Evolutionary conservation across 177 flowering plant genomes (phyloP).

Genomic region (Vitis hybrid): DNA sequence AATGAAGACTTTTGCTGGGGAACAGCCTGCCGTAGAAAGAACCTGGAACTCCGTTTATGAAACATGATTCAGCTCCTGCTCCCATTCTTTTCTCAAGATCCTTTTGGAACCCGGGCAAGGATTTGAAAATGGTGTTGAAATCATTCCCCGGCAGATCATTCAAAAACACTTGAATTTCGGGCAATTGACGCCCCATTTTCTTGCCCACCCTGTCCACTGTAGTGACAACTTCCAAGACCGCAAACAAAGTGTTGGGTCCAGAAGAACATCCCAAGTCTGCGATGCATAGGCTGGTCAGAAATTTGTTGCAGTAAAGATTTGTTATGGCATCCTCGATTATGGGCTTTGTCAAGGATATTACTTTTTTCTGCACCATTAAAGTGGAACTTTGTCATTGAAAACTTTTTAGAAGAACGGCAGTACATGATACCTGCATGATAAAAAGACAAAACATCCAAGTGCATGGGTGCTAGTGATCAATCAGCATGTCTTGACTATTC

Average conservation of each 20-base stretch:
- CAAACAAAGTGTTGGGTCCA: slow-evolving; percentile 25
- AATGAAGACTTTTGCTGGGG: slow-evolving; percentile 17
- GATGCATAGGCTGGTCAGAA: slow-evolving; percentile 6
- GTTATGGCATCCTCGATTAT: slow-evolving; percentile 21
- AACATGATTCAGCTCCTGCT: slow-evolving; percentile 10
- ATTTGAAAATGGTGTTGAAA: slow-evolving; percentile 26
- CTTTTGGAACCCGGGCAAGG: slow-evolving; percentile 9
- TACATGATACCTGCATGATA: neutral
- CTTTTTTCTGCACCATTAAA: slow-evolving; percentile 17
- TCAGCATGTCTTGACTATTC: no score
- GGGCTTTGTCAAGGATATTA: slow-evolving; percentile 20
- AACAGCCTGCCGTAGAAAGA: slow-evolving; percentile 27
- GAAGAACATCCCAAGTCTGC: slow-evolving; percentile 39
- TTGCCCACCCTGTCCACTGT: neutral
- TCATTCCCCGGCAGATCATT: slow-evolving; percentile 33
- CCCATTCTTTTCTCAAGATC: slow-evolving; percentile 2
- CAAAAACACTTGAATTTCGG: slow-evolving; percentile 20
- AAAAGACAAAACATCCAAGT: no score
- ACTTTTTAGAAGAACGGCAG: no score
- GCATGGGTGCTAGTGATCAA: no score
- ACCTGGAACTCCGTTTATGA: slow-evolving; percentile 23
- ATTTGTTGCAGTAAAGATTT: slow-evolving; percentile 8
- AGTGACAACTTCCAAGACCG: slow-evolving; percentile 13
- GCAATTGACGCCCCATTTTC: neutral
- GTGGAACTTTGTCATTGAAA: neutral